Evolutionary conservation across 306 rosid genomes (phyloP).

Genomic region (Cucumis hystrix): DNA sequence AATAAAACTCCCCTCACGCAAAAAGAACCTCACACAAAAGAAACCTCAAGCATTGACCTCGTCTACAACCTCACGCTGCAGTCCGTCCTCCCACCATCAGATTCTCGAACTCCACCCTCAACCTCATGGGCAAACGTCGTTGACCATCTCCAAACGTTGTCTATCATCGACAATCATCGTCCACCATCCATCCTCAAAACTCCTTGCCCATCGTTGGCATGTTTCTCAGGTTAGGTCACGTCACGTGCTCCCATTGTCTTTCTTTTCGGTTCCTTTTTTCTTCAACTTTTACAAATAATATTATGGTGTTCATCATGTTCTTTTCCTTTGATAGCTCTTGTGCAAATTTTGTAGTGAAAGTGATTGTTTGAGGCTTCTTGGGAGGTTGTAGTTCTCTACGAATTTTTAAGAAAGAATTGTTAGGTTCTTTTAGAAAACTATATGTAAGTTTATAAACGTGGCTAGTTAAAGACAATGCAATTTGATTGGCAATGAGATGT

Average conservation of each 20-base stretch:
- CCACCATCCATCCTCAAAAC: too few relatives aligned
- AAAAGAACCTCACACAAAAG: too few relatives aligned
- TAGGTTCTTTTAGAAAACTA: background rate
- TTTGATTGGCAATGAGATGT: background rate
- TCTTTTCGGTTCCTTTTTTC: constrained; percentile 36
- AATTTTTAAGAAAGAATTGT: background rate
- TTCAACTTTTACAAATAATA: background rate
- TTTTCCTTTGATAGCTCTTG: background rate
- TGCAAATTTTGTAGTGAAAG: background rate
- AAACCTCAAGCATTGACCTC: too few relatives aligned
- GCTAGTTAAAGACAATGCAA: background rate
- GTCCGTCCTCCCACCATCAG: too few relatives aligned
- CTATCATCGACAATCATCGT: too few relatives aligned
- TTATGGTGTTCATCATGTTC: background rate
- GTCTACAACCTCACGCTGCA: too few relatives aligned
- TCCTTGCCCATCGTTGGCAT: too few relatives aligned
- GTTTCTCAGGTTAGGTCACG: too few relatives aligned
- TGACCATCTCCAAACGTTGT: too few relatives aligned
- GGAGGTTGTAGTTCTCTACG: background rate
- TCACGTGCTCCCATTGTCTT: constrained; percentile 32
- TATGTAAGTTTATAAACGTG: background rate
- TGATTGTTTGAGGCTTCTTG: background rate
- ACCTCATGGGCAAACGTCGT: too few relatives aligned
- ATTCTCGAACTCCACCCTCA: too few relatives aligned
- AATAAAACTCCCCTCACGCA: too few relatives aligned